Conservation (phyloP, 2,329 filamentous ascomycete genomes). For the Nothopassalora personata region DNA sequence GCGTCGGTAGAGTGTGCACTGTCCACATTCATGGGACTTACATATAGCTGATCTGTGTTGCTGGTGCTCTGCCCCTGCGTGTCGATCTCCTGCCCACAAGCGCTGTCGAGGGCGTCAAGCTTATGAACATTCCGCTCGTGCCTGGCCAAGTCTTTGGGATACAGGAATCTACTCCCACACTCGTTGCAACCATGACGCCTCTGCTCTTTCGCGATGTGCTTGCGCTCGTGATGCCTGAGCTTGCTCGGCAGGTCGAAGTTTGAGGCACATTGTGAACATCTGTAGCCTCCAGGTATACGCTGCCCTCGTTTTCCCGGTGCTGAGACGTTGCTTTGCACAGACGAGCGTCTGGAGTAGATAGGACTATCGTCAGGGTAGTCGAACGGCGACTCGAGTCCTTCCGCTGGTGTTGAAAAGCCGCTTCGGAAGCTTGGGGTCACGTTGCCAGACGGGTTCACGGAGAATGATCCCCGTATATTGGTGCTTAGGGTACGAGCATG, state of each 20-base stretch:
- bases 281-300: slow-evolving; percentile 1
- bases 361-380: neutral
- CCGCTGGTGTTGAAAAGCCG: neutral
- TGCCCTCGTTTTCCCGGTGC: neutral
- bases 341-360: neutral
- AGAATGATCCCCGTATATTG: neutral
- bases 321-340: neutral
- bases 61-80: neutral
- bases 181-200: slow-evolving; percentile 1
- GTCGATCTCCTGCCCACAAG: neutral
- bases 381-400: neutral
- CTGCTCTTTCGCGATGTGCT: slow-evolving; percentile 2
- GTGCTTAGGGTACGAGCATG: neutral
- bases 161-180: slow-evolving; percentile 2
- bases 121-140: slow-evolving; percentile 1
- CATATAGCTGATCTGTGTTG: neutral
- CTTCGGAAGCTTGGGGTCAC: neutral
- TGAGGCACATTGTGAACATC: neutral
- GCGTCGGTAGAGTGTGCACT: neutral
- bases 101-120: neutral
- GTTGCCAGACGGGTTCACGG: neutral
- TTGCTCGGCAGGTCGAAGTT: slow-evolving; percentile 4
- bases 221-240: slow-evolving; percentile 5
- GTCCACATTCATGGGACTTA: neutral
- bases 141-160: slow-evolving; percentile 6